Evolutionary conservation across 2,329 filamentous ascomycete genomes (phyloP).

Genomic region (Mycocentrospora acerina): DNA sequence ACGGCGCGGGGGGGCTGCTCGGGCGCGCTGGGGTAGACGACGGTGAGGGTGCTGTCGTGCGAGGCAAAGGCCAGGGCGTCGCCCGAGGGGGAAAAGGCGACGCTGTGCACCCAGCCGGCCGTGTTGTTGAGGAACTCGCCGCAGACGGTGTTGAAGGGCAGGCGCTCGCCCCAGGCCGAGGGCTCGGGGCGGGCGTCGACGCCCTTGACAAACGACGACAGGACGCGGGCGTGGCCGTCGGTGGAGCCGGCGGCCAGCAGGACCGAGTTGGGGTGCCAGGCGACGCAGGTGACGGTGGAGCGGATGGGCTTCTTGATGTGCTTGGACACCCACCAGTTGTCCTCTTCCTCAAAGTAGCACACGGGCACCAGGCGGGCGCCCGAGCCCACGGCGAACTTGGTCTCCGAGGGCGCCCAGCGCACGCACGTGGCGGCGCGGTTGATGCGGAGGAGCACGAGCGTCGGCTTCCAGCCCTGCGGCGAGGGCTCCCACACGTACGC

Average conservation of each 20-base stretch:
- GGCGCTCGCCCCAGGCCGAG: constrained; percentile 87
- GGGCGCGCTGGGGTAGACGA: constrained; percentile 89
- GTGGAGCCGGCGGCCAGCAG: constrained; percentile 94
- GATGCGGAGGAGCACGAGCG: constrained; percentile 92
- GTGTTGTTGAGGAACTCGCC: constrained; percentile 96
- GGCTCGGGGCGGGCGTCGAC: constrained; percentile 84
- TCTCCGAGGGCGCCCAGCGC: constrained; percentile 94
- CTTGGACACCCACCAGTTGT: constrained; percentile 99
- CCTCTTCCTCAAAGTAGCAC: constrained; percentile 99
- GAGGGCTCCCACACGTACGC: constrained; percentile 97
- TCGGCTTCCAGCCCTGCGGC: constrained; percentile 92
- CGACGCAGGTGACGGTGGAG: constrained; percentile 91
- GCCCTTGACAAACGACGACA: constrained; percentile 95
- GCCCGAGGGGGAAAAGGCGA: constrained; percentile 89
- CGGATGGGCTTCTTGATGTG: constrained; percentile 98
- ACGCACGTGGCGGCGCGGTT: constrained; percentile 96
- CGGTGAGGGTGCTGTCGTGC: constrained; percentile 94
- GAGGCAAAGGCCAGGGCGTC: constrained; percentile 91
- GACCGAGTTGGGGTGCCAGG: constrained; percentile 97
- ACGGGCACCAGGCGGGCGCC: constrained; percentile 93
- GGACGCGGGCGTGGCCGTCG: constrained; percentile 91
- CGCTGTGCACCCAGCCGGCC: constrained; percentile 93
- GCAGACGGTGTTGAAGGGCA: constrained; percentile 98
- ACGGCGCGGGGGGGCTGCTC: constrained; percentile 91
- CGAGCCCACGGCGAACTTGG: constrained; percentile 96